These are phyloP conservation scores for Trebouxiophyceae sp. DNA, from an alignment of 163 green algal species.

Conservation along the genomic window DNA sequence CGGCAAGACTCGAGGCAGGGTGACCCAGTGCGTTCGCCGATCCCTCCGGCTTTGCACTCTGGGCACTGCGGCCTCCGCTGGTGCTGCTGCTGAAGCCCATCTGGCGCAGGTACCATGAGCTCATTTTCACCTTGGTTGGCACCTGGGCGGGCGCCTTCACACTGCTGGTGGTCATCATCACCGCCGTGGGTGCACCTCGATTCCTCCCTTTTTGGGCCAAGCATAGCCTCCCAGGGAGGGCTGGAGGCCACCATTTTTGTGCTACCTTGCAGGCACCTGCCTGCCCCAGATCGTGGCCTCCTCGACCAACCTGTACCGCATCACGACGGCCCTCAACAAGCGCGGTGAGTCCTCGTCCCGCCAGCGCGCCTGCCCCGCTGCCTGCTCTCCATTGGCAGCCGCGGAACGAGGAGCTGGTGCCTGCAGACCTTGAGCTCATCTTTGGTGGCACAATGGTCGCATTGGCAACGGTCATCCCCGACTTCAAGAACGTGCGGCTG, in stretches of 20 bases:
- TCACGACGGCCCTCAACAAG: slow-evolving; percentile 10
- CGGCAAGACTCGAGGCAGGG: slow-evolving; percentile 1
- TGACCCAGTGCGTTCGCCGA: no score
- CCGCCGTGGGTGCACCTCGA: no score
- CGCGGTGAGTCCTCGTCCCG: slow-evolving; percentile 1
- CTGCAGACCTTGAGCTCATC: slow-evolving; percentile 3
- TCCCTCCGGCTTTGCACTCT: no score
- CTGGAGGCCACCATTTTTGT: no score
- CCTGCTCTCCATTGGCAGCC: not conserved
- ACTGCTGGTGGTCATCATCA: slow-evolving; percentile 8
- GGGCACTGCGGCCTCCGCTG: not conserved
- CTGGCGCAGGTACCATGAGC: slow-evolving; percentile 14
- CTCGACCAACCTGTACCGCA: slow-evolving; percentile 17
- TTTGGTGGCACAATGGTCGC: slow-evolving; percentile 8
- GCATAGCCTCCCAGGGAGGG: no score
- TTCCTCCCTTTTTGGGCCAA: no score
- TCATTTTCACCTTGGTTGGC: slow-evolving; percentile 2
- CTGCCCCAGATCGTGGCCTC: slow-evolving; percentile 17
- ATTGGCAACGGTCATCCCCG: slow-evolving; percentile 3
- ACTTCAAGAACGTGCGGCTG: slow-evolving; percentile 11
- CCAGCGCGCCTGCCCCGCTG: no score
- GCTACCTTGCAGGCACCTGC: slow-evolving; percentile 2
- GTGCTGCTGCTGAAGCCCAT: slow-evolving; percentile 1
- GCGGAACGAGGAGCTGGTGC: not conserved
- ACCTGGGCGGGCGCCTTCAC: slow-evolving; percentile 9